Percentiles rank a stretch among this genome's conserved stretches.
These are phyloP conservation scores for Pseudogymnoascus verrucosus DNA, from an alignment of 2,329 filamentous ascomycete species.

Conservation along the genomic window DNA sequence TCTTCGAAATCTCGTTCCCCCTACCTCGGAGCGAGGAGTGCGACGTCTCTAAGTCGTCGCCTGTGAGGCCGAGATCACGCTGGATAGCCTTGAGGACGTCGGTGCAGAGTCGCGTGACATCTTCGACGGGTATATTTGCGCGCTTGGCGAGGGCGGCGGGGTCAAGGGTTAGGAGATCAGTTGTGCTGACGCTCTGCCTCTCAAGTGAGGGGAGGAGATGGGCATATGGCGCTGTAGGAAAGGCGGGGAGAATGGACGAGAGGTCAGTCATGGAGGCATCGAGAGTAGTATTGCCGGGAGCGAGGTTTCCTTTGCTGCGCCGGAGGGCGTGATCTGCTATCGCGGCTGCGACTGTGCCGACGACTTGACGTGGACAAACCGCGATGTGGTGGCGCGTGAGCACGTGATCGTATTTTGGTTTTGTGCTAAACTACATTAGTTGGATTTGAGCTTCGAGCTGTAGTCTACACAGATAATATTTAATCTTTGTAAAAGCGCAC, in stretches of 20 bases:
- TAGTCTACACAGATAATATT: not conserved
- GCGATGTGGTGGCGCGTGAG: not conserved
- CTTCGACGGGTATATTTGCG: constrained; percentile 70
- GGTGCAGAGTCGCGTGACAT: constrained; percentile 66
- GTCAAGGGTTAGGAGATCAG: constrained; percentile 80
- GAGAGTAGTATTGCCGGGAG: not conserved
- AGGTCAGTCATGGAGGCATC: constrained; percentile 71
- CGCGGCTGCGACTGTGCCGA: not conserved
- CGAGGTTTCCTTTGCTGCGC: constrained; percentile 11
- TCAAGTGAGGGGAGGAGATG: constrained; percentile 75
- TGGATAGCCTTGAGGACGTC: constrained; percentile 62
- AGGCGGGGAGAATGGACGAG: constrained; percentile 70
- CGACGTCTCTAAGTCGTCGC: constrained; percentile 10
- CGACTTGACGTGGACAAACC: not conserved
- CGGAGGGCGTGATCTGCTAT: not conserved
- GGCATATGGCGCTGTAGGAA: constrained; percentile 61
- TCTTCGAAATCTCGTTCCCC: constrained; percentile 31
- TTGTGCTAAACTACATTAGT: not conserved
- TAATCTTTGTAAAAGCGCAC: not conserved
- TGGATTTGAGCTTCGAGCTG: not conserved
- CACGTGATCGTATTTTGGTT: not conserved
- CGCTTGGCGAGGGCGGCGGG: constrained; percentile 76
- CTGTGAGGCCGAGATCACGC: constrained; percentile 35
- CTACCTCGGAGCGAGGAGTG: constrained; percentile 22
- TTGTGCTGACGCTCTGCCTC: constrained; percentile 65